Evolutionary conservation across 768 basidiomycete genomes (phyloP).

Genomic region (Suillus bovinus): DNA sequence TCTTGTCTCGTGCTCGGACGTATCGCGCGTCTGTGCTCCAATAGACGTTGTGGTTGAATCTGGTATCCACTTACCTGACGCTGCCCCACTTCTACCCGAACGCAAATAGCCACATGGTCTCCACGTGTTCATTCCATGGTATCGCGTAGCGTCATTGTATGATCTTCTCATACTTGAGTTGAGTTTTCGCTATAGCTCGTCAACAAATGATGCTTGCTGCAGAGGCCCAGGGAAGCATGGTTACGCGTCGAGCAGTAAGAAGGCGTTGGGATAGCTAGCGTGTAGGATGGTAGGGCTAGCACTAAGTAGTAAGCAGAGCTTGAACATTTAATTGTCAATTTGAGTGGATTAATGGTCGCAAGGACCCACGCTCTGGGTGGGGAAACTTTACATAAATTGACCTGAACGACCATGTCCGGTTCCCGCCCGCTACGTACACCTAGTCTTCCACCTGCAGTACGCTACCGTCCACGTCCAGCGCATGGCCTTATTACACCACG

Average conservation of each 20-base stretch:
- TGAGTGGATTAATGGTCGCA: not conserved
- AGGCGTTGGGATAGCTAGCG: not conserved
- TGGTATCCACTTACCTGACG: too few relatives aligned
- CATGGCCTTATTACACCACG: conserved; percentile 10
- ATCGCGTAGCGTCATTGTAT: too few relatives aligned
- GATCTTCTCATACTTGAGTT: not conserved
- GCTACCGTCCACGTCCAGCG: conserved; percentile 11
- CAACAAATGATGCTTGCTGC: not conserved
- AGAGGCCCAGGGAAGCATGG: not conserved
- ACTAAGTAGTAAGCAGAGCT: too few relatives aligned
- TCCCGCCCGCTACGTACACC: not conserved
- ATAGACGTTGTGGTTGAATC: too few relatives aligned
- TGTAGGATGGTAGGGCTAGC: not conserved
- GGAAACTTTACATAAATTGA: not conserved
- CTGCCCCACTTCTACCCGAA: too few relatives aligned
- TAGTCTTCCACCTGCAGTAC: conserved; percentile 6
- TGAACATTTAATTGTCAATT: not conserved
- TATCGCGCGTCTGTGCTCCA: too few relatives aligned
- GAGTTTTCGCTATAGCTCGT: not conserved
- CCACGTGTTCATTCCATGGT: too few relatives aligned
- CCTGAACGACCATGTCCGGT: not conserved
- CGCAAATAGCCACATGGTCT: too few relatives aligned
- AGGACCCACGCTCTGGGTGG: not conserved
- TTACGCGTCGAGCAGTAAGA: not conserved
- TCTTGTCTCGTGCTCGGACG: too few relatives aligned